A percentile compares a stretch with the other conserved stretches of the same genome.
Evolutionary conservation across 768 basidiomycete species (phyloP).

Genomic region (Thelephora aurantiotincta): DNA sequence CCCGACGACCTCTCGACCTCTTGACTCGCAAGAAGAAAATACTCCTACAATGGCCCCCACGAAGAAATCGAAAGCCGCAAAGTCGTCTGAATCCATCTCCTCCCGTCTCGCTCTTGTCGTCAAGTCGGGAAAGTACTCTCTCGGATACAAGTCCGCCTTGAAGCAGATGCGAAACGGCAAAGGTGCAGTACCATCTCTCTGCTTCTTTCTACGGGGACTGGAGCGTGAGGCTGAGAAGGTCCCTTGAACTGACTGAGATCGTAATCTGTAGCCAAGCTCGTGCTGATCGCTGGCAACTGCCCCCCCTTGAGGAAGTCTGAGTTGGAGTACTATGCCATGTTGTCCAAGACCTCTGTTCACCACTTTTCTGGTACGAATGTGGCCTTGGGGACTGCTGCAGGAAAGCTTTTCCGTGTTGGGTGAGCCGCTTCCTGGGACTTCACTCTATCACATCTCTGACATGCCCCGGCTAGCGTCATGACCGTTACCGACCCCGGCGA

Average conservation of each 20-base stretch:
- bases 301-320: conserved; percentile 98
- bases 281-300: conserved; percentile 97
- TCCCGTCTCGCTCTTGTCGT: conserved; percentile 90
- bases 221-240: conserved; percentile 99
- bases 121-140: conserved; percentile 94
- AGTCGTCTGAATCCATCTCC: conserved; percentile 88
- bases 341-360: conserved; percentile 97
- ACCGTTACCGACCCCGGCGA: conserved; percentile 93
- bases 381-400: conserved; percentile 95
- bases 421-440: conserved; percentile 21
- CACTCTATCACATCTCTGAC: conserved; percentile 1
- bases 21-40: conserved; percentile 11
- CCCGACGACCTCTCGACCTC: conserved; percentile 9
- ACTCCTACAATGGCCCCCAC: conserved; percentile 68
- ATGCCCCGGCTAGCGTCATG: conserved; percentile 61
- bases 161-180: conserved; percentile 98
- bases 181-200: conserved; percentile 46
- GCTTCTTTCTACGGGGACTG: conserved; percentile 71
- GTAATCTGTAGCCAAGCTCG: conserved; percentile 72
- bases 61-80: conserved; percentile 90
- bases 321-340: conserved; percentile 99
- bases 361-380: conserved; percentile 98
- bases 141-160: conserved; percentile 96
- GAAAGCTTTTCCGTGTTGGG: conserved; percentile 99
- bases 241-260: conserved; percentile 66